Conservation (phyloP, 192 early-diverging fungal genomes). For the Coemansia sp. region DNA sequence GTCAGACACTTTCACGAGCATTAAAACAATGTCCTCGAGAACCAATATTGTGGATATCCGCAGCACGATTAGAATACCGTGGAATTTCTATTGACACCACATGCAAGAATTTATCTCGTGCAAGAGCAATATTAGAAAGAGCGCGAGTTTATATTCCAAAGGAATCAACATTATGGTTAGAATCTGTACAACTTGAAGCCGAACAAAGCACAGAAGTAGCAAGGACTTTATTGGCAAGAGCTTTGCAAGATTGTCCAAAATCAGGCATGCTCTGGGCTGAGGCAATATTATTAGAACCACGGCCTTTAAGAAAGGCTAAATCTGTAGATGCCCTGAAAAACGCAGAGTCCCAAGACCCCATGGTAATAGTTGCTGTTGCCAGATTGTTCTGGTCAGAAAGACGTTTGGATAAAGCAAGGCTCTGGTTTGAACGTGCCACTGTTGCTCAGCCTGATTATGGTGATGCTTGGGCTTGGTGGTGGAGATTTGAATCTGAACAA, state of each 20-base stretch:
- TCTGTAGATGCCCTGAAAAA: conserved; percentile 89
- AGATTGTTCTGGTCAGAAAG: conserved; percentile 92
- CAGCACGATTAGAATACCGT: conserved; percentile 70
- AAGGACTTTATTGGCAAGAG: conserved; percentile 77
- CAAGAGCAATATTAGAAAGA: conserved; percentile 80
- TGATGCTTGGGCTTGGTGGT: conserved; percentile 94
- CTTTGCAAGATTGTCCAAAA: conserved; percentile 88
- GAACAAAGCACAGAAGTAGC: conserved; percentile 63
- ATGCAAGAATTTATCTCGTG: conserved; percentile 62
- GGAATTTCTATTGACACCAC: no score
- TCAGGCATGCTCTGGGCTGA: conserved; percentile 88
- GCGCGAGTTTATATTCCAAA: conserved; percentile 83
- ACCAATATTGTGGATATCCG: conserved; percentile 76
- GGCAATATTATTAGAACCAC: conserved; percentile 78
- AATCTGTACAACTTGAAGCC: conserved; percentile 58
- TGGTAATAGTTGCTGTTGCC: conserved; percentile 78
- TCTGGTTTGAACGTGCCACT: conserved; percentile 85
- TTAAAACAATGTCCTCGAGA: conserved; percentile 76
- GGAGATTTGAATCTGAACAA: conserved; percentile 78
- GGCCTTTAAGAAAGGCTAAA: conserved; percentile 82
- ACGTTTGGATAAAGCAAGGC: conserved; percentile 88
- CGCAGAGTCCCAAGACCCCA: conserved; percentile 76
- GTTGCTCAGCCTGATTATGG: conserved; percentile 83
- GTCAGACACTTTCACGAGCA: conserved; percentile 69
- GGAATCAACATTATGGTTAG: conserved; percentile 82